Conservation (phyloP, 306 rosid genomes). For the Malus asiatica region DNA sequence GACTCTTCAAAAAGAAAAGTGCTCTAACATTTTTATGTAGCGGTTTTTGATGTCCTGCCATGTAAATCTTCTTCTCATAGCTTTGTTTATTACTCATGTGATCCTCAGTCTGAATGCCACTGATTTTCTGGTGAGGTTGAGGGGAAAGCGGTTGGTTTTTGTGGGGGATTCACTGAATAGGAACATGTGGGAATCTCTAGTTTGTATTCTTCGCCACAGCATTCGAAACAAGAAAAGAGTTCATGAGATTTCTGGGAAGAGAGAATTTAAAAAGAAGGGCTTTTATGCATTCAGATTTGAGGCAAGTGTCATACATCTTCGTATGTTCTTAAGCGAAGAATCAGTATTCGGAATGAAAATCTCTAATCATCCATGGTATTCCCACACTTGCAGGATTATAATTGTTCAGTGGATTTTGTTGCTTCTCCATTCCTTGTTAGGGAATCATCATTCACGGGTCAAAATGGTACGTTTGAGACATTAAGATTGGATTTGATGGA, state of each 20-base stretch:
- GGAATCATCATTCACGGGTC: constrained; percentile 56
- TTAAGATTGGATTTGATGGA: constrained; percentile 93
- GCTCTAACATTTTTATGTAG: background rate
- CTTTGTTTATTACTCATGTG: constrained; percentile 15
- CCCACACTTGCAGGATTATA: constrained; percentile 58
- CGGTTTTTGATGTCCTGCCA: background rate
- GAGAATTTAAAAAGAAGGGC: constrained; percentile 75
- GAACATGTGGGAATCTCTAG: constrained; percentile 96
- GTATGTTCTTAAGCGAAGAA: background rate
- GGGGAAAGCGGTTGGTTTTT: constrained; percentile 70
- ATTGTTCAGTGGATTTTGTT: constrained; percentile 84
- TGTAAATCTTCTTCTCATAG: background rate
- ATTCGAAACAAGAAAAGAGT: constrained; percentile 49
- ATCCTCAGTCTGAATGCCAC: constrained; percentile 72
- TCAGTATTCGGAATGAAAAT: background rate
- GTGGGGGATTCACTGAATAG: constrained; percentile 95
- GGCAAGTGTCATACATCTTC: constrained; percentile 38
- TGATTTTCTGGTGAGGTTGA: constrained; percentile 74
- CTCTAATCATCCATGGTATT: constrained; percentile 7
- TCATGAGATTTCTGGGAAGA: constrained; percentile 75
- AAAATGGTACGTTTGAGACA: constrained; percentile 64
- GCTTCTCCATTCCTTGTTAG: constrained; percentile 78
- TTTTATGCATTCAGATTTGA: constrained; percentile 77
- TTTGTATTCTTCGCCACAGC: constrained; percentile 73
- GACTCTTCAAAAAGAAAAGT: background rate